These are phyloP conservation scores for Thymus quinquecostatus DNA, from an alignment of 257 asterid species.

Conservation along the genomic window DNA sequence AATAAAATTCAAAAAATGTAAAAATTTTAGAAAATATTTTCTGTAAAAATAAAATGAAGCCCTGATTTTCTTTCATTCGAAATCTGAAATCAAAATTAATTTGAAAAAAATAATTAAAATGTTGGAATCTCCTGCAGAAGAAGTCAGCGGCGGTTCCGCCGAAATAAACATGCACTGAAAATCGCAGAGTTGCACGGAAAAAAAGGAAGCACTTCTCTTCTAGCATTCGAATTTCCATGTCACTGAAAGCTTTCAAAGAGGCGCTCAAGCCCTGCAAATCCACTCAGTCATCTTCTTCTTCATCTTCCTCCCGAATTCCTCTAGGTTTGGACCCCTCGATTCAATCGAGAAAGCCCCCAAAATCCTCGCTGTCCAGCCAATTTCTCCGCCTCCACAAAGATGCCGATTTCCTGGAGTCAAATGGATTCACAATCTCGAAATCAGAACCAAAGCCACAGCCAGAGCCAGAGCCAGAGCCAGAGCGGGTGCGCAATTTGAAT, in stretches of 20 bases:
- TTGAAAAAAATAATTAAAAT: too few species aligned
- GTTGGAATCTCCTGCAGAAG: too few species aligned
- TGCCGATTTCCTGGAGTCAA: slow-evolving; percentile 32
- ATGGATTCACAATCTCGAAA: slow-evolving; percentile 31
- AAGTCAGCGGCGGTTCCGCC: neutral
- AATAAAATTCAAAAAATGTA: too few species aligned
- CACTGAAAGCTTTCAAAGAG: slow-evolving; percentile 81
- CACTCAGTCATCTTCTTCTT: slow-evolving; percentile 23
- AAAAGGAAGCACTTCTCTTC: neutral
- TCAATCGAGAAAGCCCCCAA: slow-evolving; percentile 76
- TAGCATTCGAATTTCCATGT: slow-evolving; percentile 47
- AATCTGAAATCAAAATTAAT: too few species aligned
- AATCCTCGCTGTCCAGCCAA: slow-evolving; percentile 76
- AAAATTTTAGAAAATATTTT: too few species aligned
- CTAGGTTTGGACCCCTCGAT: slow-evolving; percentile 43
- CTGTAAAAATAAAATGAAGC: too few species aligned
- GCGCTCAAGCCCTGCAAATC: slow-evolving; percentile 74
- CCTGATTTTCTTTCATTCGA: too few species aligned
- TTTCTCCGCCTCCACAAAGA: slow-evolving; percentile 70
- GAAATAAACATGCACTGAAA: slow-evolving; percentile 3
- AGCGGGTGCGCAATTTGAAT: slow-evolving; percentile 38
- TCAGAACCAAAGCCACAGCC: slow-evolving; percentile 34
- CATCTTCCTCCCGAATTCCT: slow-evolving; percentile 40
- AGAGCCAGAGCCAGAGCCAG: slow-evolving; percentile 29
- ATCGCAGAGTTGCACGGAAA: neutral